phyloP scores from a whole-genome alignment of 768 basidiomycete species.

The Tricholoma saponaceum region DNA sequence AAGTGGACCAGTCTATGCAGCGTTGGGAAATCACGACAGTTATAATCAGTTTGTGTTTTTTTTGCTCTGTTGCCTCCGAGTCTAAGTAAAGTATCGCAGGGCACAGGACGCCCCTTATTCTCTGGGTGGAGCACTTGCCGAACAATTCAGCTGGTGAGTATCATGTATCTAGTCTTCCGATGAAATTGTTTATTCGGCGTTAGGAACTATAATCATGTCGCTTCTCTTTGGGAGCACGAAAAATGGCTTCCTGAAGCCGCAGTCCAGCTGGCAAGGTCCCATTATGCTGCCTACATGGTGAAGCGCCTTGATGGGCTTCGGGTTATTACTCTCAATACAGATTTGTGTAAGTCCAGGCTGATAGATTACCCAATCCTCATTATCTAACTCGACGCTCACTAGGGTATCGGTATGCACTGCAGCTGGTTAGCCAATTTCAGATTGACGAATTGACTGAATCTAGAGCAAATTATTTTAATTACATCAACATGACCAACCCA shows the following conservation, averaged over 20 bases:
- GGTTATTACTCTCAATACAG: conserved; percentile 72
- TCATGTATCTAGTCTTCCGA: not conserved
- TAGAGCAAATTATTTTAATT: conserved; percentile 72
- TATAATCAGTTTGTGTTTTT: conserved; percentile 50
- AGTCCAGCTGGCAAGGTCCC: conserved; percentile 53
- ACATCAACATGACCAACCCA: conserved; percentile 65
- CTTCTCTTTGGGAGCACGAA: conserved; percentile 67
- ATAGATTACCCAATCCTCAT: conserved; percentile 1
- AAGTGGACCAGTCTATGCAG: conserved; percentile 69
- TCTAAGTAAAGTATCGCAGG: conserved; percentile 22
- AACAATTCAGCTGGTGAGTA: conserved; percentile 63
- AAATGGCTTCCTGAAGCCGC: conserved; percentile 61
- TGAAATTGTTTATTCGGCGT: not conserved
- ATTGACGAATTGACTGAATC: not conserved
- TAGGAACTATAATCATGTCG: conserved; percentile 78
- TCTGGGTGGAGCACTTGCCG: conserved; percentile 47
- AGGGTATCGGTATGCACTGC: conserved; percentile 33
- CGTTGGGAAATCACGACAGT: conserved; percentile 75
- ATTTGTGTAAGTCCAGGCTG: conserved; percentile 52
- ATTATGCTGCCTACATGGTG: conserved; percentile 74
- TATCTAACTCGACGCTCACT: not conserved
- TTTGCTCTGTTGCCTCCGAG: not conserved
- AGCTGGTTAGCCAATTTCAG: not conserved
- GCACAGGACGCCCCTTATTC: conserved; percentile 60
- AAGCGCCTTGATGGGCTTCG: conserved; percentile 61